Percentiles rank a stretch among this genome's conserved stretches.
phyloP scores from a whole-genome alignment of 352 stramenopile genomes.

The Peronospora belbahrii region DNA sequence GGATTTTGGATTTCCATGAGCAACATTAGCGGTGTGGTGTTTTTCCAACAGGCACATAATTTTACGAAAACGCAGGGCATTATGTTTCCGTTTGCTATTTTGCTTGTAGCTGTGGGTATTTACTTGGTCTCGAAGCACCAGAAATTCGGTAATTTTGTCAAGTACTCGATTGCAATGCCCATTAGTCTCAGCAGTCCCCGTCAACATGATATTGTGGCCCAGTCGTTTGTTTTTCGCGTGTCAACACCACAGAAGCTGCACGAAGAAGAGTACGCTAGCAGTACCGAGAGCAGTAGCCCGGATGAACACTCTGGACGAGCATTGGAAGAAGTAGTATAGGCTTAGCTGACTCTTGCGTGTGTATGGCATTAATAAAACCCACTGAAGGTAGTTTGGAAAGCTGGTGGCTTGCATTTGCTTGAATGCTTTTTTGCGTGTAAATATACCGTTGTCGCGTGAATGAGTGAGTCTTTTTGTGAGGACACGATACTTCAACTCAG shows the following conservation, averaged over 20 bases:
- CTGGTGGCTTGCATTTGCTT: background rate
- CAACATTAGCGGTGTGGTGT: slow-evolving; percentile 83
- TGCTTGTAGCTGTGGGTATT: slow-evolving; percentile 67
- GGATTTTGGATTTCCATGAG: slow-evolving; percentile 86
- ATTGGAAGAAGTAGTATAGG: slow-evolving; percentile 51
- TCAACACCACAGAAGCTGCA: slow-evolving; percentile 66
- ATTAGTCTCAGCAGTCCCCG: slow-evolving; percentile 79
- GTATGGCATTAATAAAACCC: slow-evolving; percentile 28
- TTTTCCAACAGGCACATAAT: slow-evolving; percentile 80
- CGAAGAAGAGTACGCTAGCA: slow-evolving; percentile 51
- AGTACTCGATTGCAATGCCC: slow-evolving; percentile 85
- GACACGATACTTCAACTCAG: no score
- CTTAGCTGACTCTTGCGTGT: slow-evolving; percentile 2
- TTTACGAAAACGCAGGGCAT: slow-evolving; percentile 80
- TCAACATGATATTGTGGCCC: slow-evolving; percentile 82
- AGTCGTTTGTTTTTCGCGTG: slow-evolving; percentile 85
- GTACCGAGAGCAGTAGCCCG: slow-evolving; percentile 34
- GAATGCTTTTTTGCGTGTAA: slow-evolving; percentile 15
- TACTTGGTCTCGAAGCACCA: slow-evolving; percentile 81
- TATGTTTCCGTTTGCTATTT: slow-evolving; percentile 70
- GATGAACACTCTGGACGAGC: slow-evolving; percentile 25
- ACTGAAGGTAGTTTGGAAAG: slow-evolving; percentile 14
- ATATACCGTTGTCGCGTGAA: slow-evolving; percentile 22
- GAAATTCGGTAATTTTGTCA: slow-evolving; percentile 85
- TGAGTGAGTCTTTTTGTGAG: background rate